Evolutionary conservation across 2,329 filamentous ascomycete species (phyloP), one percentile per base, ranked within the genome.

Genomic region (Phaeosphaeriaceae sp.): DNA sequence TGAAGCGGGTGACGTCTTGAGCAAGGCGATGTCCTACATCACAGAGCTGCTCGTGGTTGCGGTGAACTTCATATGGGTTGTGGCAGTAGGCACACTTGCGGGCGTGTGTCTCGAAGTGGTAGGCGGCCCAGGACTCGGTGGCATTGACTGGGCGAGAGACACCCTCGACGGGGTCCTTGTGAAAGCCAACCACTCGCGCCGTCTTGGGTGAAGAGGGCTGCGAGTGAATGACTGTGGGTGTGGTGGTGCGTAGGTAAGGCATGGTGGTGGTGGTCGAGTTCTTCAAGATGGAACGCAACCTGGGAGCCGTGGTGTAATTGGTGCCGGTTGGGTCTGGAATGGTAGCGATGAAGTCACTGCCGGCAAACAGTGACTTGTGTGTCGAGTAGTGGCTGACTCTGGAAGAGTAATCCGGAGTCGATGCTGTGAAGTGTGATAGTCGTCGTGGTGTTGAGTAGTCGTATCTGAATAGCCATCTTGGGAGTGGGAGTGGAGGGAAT

Each of bases 31-130:
- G 78, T 50, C 82, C 82, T 22, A 66, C 65, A 19, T 79, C 74
- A 65, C 82, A 84, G 19, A 84, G 78, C 58, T 77, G 75, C 21
- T 74, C 68, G 63, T 75, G 76, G 57, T 68, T 61, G 42, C 71
- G 74, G 74, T 79, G 75, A 56, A 79, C 79, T 32, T 79, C 72
- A 61, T 80, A 79, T 1, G 82, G 80, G 64, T 81, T 72, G 65
- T 73, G 70, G 77, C 82, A 84, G 58, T 76, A 71, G 47, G 63
- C 68, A 70, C 82, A 84, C 60, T 75, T 76, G 51, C 76, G 75
- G 35, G 80, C 80, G 70, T 84, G 82, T 58, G 71, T 74, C 66
- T 83, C 81, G 58, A 82, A 83, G 74, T 82, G 71, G 72, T 82
- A 81, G 55, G 81, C 68, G 1, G 79, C 78, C 80, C 81, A 82